These are phyloP conservation scores for Fraxinus floribunda DNA, from an alignment of 305 asterid genomes.

Conservation along the genomic window DNA sequence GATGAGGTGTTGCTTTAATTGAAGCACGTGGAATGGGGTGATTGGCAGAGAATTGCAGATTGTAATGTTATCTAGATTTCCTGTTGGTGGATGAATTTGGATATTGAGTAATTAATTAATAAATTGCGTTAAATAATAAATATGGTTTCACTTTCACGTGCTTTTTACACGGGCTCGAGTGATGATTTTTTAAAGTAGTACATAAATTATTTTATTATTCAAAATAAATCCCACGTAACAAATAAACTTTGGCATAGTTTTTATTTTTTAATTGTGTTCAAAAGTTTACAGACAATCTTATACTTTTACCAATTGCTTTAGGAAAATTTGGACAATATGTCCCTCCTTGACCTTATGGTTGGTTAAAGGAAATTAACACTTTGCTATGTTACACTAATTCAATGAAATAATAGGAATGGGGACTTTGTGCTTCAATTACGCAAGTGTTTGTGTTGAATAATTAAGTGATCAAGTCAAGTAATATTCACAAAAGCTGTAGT, in stretches of 20 bases:
- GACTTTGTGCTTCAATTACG: not conserved
- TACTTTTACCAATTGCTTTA: not conserved
- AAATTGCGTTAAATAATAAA: not conserved
- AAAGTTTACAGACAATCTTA: not conserved
- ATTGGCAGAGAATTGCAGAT: conserved; percentile 37
- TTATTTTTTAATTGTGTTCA: not conserved
- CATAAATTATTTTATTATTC: not conserved
- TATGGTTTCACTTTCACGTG: not conserved
- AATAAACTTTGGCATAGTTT: not conserved
- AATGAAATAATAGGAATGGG: not conserved
- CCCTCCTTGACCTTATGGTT: not conserved
- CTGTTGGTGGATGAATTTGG: conserved; percentile 25
- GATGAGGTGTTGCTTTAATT: not conserved
- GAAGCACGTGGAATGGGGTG: conserved; percentile 35
- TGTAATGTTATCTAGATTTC: conserved; percentile 43
- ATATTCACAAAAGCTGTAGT: not conserved
- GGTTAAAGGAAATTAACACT: not conserved
- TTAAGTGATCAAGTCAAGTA: not conserved
- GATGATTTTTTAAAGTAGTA: not conserved
- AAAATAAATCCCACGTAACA: not conserved
- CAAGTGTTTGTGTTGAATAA: not conserved
- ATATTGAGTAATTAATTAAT: not conserved
- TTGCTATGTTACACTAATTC: not conserved
- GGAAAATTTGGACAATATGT: not conserved
- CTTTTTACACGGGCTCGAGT: not conserved